These are phyloP conservation scores for Cylindrotheca fusiformis DNA, from an alignment of 108 stramenopile genomes.

Conservation along the genomic window DNA sequence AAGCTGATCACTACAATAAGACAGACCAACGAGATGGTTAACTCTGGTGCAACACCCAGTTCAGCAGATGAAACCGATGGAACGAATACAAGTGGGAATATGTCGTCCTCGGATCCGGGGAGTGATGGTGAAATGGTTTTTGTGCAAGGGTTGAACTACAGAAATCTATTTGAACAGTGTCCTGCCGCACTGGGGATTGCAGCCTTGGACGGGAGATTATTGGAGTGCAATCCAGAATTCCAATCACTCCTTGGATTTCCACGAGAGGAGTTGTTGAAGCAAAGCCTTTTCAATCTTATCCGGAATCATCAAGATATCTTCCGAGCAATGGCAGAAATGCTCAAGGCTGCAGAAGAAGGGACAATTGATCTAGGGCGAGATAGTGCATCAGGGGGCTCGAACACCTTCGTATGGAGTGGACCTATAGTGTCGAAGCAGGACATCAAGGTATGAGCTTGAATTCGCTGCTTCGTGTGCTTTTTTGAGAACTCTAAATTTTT, in stretches of 20 bases:
- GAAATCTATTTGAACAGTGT: constrained; percentile 66
- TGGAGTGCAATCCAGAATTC: constrained; percentile 79
- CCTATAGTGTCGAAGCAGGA: constrained; percentile 29
- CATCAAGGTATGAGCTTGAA: constrained; percentile 21
- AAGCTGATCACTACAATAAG: constrained; percentile 63
- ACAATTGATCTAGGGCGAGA: not conserved
- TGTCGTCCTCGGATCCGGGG: constrained; percentile 11
- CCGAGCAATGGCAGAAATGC: constrained; percentile 78
- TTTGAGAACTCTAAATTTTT: not conserved
- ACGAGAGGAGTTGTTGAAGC: constrained; percentile 45
- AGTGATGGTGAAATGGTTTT: constrained; percentile 61
- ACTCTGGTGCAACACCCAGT: constrained; percentile 9
- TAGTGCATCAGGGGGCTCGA: not conserved
- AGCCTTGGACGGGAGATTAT: constrained; percentile 77
- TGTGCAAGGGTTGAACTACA: constrained; percentile 77
- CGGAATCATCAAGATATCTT: constrained; percentile 81
- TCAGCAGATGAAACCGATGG: constrained; percentile 17
- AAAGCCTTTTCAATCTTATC: constrained; percentile 64
- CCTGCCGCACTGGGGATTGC: constrained; percentile 72
- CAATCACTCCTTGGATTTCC: constrained; percentile 46
- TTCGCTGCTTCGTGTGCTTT: not conserved
- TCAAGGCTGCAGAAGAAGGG: constrained; percentile 28
- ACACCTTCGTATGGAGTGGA: constrained; percentile 30
- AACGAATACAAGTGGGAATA: constrained; percentile 10
- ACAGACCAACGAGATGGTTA: constrained; percentile 54